Evolutionary conservation across 306 rosid species (phyloP).

Genomic region (Glycine soja): DNA sequence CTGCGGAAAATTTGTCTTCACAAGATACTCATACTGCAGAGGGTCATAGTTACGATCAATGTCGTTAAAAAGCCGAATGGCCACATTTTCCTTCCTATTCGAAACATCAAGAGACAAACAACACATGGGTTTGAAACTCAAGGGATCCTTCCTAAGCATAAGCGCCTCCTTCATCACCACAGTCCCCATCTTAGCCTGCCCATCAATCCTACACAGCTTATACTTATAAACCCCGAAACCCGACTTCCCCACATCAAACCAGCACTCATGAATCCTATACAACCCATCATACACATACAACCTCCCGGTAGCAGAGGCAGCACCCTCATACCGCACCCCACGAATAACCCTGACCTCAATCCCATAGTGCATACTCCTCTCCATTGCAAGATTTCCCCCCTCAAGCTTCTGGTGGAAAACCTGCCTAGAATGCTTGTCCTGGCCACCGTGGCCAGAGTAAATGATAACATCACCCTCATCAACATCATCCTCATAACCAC

Average conservation of each 20-base stretch:
- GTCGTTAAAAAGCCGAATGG: slow-evolving; percentile 75
- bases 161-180: slow-evolving; percentile 63
- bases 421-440: slow-evolving; percentile 77
- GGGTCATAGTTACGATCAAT: slow-evolving; percentile 76
- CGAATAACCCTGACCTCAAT: slow-evolving; percentile 94
- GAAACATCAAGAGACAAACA: slow-evolving; percentile 78
- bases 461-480: slow-evolving; percentile 85
- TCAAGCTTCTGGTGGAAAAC: slow-evolving; percentile 86
- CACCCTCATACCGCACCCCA: slow-evolving; percentile 64
- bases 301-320: slow-evolving; percentile 60
- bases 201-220: slow-evolving; percentile 78
- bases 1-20: slow-evolving; percentile 65
- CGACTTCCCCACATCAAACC: slow-evolving; percentile 96
- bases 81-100: slow-evolving; percentile 58
- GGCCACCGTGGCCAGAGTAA: slow-evolving; percentile 96
- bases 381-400: slow-evolving; percentile 92
- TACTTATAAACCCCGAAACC: slow-evolving; percentile 94
- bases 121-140: slow-evolving; percentile 63
- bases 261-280: slow-evolving; percentile 74
- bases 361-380: slow-evolving; percentile 93
- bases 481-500: slow-evolving; percentile 90
- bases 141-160: slow-evolving; percentile 60
- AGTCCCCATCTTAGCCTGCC: slow-evolving; percentile 93
- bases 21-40: slow-evolving; percentile 71
- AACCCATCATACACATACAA: slow-evolving; percentile 94